Base-by-base conservation (phyloP, 2,329 filamentous ascomycete genomes). In the Pseudocercospora eumusae region DNA sequence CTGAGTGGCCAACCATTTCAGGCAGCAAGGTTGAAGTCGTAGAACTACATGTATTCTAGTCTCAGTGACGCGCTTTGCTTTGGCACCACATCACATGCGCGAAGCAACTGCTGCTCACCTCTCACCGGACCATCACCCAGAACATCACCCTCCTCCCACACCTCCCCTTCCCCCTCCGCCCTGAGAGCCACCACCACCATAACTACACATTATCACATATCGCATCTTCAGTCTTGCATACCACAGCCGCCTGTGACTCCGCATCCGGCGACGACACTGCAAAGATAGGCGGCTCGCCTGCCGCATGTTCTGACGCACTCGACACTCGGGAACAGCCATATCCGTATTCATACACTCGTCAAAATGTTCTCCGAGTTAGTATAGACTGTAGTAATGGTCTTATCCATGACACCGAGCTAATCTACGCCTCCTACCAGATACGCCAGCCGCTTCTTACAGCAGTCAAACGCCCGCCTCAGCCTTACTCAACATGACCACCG, bases 361-460 rank as follows among this genome's bases (percentile, higher is more conserved):
- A 68, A 66, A 76, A 92, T 92, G 89, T 92, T 92, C 80, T 96
- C 92, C 61, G 92, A 96, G 92, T 96, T 84, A 80, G 91, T 69
- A 21, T 20, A 11, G 42, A 20, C 55, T 53, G 18, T 40, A 40
- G 3, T 0, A 18, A 40, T 40, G 36, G 2, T 18, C n/a, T n/a
- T 7, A 6, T 8, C 36, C 4, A 40, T 7, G 36, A 15, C 5
- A 1, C 4, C 15, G 18, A 40, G 36, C 36, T 40, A 18, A 40
- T 18, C 36, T 6, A 7, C 15, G 9, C 10, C 36, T 40, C 36
- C 36, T 40, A 2, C 33, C 57, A 58, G 73, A 97, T 95, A 98
- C 88, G 95, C 95, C 73, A 98, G 93, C 69, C 89, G 89, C 70
- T 99, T 99, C 77, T 87, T 99, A 71, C 91, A 93, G 64, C 95